Conservation (phyloP, 257 asterid species). For the Solanum habrochaites region DNA sequence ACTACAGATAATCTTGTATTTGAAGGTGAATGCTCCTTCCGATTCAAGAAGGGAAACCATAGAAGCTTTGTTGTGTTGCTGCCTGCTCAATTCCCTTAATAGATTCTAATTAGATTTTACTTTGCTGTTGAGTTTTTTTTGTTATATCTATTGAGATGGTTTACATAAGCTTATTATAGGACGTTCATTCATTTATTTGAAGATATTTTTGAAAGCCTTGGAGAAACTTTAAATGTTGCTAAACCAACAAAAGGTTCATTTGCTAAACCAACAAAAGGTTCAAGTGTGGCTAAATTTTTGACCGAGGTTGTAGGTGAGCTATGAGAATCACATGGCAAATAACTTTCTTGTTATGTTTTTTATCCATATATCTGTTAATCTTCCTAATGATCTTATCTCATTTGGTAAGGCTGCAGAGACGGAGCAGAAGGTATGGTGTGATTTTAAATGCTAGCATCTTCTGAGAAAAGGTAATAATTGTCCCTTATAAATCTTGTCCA, state of each 20-base stretch:
- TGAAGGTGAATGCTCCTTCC: neutral
- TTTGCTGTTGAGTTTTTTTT: neutral
- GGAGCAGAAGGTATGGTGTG: conserved; percentile 83
- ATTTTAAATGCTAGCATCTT: conserved; percentile 40
- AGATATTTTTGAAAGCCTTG: conserved; percentile 48
- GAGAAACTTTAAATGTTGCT: conserved; percentile 73
- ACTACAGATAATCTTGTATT: neutral
- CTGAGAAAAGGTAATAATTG: conserved; percentile 28
- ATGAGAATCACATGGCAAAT: conserved; percentile 5
- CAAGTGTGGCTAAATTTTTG: conserved; percentile 47
- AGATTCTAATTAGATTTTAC: neutral
- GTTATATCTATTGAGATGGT: neutral
- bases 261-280: conserved; percentile 59
- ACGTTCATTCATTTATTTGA: conserved; percentile 9
- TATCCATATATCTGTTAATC: too few species aligned
- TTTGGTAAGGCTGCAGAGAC: conserved; percentile 64
- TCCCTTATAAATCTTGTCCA: too few species aligned
- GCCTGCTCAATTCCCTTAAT: neutral
- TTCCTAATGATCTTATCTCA: too few species aligned
- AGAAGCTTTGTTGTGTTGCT: neutral
- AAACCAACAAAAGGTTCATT: conserved; percentile 53
- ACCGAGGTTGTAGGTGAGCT: neutral
- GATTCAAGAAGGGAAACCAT: neutral
- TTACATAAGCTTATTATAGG: neutral
- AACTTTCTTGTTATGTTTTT: too few species aligned